These are phyloP conservation scores for Umbilicus rupestris DNA, from an alignment of 164 flowering plant genomes.

Conservation along the genomic window DNA sequence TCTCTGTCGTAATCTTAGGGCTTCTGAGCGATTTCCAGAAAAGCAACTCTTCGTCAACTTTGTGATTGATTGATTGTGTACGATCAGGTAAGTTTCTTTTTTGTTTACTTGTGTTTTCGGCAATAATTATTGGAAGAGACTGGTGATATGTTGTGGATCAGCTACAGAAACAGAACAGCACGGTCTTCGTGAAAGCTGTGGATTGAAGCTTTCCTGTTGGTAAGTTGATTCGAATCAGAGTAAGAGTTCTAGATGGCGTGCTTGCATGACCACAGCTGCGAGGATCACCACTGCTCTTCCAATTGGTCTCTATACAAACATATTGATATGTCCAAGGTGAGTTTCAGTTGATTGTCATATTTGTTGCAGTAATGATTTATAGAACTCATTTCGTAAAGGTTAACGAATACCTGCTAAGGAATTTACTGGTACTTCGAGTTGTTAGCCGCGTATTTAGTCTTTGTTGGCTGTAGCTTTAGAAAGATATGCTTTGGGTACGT, in stretches of 20 bases:
- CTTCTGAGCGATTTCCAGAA: not conserved
- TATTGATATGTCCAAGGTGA: constrained; percentile 81
- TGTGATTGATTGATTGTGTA: not conserved
- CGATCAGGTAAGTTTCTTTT: not conserved
- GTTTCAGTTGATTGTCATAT: not conserved
- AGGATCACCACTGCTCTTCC: constrained; percentile 83
- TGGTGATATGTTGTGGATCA: not conserved
- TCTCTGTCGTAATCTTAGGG: not conserved
- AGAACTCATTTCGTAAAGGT: not conserved
- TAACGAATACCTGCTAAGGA: not conserved
- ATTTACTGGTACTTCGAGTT: no score
- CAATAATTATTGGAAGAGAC: not conserved
- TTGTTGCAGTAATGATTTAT: not conserved
- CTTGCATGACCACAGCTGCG: constrained; percentile 86
- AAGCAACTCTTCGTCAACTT: not conserved
- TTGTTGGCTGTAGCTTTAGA: no score
- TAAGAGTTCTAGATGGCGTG: no score
- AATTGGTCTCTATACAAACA: constrained; percentile 93
- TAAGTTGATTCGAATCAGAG: not conserved
- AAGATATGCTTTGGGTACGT: no score
- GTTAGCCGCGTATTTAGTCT: no score
- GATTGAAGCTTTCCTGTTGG: not conserved
- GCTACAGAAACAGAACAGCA: no score
- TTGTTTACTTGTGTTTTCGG: no score
- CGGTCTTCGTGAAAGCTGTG: no score